Percentiles rank a stretch among this genome's conserved stretches.
These are phyloP conservation scores for Logfia minima DNA, from an alignment of 129 eudicot genomes.

Conservation along the genomic window DNA sequence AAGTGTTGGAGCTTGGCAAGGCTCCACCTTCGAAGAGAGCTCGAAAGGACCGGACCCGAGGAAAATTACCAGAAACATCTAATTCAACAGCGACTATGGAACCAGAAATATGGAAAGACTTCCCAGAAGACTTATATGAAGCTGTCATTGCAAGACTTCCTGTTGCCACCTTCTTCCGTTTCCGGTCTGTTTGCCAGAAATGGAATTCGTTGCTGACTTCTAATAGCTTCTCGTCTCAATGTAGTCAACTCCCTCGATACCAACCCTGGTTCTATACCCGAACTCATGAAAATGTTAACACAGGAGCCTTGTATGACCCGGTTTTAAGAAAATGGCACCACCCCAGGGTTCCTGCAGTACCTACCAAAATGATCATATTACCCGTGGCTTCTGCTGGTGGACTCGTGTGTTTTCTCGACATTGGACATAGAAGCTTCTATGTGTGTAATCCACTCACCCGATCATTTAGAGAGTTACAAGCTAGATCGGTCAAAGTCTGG, in stretches of 20 bases:
- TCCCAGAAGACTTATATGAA: slow-evolving; percentile 92
- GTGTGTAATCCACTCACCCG: slow-evolving; percentile 83
- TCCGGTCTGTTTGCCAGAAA: slow-evolving; percentile 81
- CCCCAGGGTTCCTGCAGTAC: slow-evolving; percentile 63
- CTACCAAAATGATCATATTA: slow-evolving; percentile 73
- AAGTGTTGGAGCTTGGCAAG: slow-evolving; percentile 73
- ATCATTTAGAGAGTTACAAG: slow-evolving; percentile 75
- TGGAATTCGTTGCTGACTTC: slow-evolving; percentile 81
- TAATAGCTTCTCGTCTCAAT: slow-evolving; percentile 66
- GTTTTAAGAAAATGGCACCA: slow-evolving; percentile 82
- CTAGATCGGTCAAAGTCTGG: slow-evolving; percentile 84
- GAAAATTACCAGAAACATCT: slow-evolving; percentile 37
- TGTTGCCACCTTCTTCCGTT: slow-evolving; percentile 71
- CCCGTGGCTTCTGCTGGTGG: slow-evolving; percentile 97
- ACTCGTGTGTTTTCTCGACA: slow-evolving; percentile 83
- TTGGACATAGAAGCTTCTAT: slow-evolving; percentile 78
- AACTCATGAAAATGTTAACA: slow-evolving; percentile 70
- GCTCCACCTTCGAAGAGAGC: slow-evolving; percentile 80
- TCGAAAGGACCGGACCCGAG: slow-evolving; percentile 60
- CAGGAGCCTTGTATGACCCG: slow-evolving; percentile 86
- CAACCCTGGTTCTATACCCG: slow-evolving; percentile 91
- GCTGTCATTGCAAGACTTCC: slow-evolving; percentile 88
- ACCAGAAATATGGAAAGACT: slow-evolving; percentile 73
- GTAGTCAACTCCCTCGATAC: slow-evolving; percentile 54
- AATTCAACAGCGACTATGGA: slow-evolving; percentile 59